Percentiles rank a stretch among this genome's conserved stretches.
Evolutionary conservation across 768 basidiomycete species (phyloP).

Genomic region (Amanita polypyramis): DNA sequence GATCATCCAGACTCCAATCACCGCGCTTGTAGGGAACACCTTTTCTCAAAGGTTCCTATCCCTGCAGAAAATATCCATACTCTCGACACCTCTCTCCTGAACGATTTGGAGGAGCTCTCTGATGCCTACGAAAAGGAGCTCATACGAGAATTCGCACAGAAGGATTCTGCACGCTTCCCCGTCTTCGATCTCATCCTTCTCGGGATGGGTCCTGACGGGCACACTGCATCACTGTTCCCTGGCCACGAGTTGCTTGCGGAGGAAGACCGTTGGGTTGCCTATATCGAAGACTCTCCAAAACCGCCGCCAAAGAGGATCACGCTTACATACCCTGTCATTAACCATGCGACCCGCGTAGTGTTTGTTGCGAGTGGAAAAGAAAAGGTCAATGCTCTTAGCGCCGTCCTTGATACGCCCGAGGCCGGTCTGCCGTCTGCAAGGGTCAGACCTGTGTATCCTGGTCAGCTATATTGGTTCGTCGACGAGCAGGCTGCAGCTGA

Average conservation of each 20-base stretch:
- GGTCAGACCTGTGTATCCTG: conserved; percentile 69
- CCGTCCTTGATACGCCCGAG: conserved; percentile 75
- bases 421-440: conserved; percentile 71
- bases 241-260: conserved; percentile 80
- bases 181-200: conserved; percentile 96
- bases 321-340: conserved; percentile 84
- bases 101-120: conserved; percentile 71
- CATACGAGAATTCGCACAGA: conserved; percentile 84
- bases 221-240: conserved; percentile 96
- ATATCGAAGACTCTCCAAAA: conserved; percentile 89
- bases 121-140: conserved; percentile 79
- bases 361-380: conserved; percentile 82
- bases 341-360: conserved; percentile 77
- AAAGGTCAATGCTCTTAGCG: conserved; percentile 67
- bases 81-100: conserved; percentile 57
- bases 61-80: conserved; percentile 70
- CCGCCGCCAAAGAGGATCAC: conserved; percentile 87
- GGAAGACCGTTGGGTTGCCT: conserved; percentile 90
- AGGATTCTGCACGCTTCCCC: conserved; percentile 92
- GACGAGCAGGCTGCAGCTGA: conserved; percentile 74
- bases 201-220: conserved; percentile 96
- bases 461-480: conserved; percentile 91
- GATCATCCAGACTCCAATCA: conserved; percentile 94
- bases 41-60: conserved; percentile 80
- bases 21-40: conserved; percentile 52